Evolutionary conservation across 805 yeast genomes (phyloP), one percentile per base, ranked within the genome.

Genomic region (Metschnikowia proteae): DNA sequence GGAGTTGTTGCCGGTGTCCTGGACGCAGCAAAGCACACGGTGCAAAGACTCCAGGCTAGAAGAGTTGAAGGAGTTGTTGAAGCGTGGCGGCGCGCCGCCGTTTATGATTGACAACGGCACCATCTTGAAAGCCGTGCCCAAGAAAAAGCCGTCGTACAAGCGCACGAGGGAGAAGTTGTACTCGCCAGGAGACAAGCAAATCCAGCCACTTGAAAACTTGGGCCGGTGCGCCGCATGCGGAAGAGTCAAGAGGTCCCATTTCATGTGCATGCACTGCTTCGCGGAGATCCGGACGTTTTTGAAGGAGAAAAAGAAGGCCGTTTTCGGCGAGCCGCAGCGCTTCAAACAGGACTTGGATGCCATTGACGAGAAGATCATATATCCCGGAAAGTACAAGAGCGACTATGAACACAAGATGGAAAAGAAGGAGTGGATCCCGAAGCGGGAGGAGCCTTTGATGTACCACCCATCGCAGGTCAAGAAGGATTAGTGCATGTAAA

Each of bases 221-320:
- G 88, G 86, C 53, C 80, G 96, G 65, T 92, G 99, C 65, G 97
- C 98, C 3, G 85, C 96, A 0, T 92, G 99, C 71, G 99, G 99
- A 38, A 85, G 87, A 53, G 85, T 81, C 59, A 94, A 92, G 70
- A 79, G 97, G 62, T 82, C 94, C 1, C 96, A 94, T 67, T 83
- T 90, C 49, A 75, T 92, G 59, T 92, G 99, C 70, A 88, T 89
- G 95, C 80, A 86, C 61, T 92, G 99, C 71, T 91, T 88, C 49
- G 81, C 78, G 30, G 90, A 90, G 63, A 86, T 94, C 61, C 84
- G 81, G 64, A 73, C 78, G 49, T 74, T 85, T 38, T 88, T 96
- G 88, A 84, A 80, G 57, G 69, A 67, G 33, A 73, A 75, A 48
- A 72, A 71, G 60, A 59, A 62, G 53, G 60, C 51, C 11, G 46